These are phyloP conservation scores for Acaromyces ingoldii DNA, from an alignment of 1,284 basidiomycete species.

Conservation along the genomic window DNA sequence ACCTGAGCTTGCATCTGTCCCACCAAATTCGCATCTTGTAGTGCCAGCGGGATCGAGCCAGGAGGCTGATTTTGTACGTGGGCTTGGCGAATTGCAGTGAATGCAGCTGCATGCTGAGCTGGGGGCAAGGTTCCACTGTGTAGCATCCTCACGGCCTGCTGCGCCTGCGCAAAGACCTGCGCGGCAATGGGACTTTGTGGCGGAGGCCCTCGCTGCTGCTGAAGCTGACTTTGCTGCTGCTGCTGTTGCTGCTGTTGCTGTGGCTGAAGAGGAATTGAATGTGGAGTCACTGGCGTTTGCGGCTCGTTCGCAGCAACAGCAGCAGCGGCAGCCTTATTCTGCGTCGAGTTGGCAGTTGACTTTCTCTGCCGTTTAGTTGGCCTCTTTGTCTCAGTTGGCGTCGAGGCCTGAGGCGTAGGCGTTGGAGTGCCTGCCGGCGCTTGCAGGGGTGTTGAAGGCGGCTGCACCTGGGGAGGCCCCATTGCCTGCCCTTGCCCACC, in stretches of 20 bases:
- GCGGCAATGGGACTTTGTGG: no score
- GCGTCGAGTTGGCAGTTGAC: neutral
- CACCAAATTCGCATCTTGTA: neutral
- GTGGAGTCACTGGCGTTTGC: no score
- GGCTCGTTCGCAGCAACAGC: no score
- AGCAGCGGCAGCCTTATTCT: no score
- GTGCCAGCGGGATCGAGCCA: neutral
- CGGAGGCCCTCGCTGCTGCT: neutral
- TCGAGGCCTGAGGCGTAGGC: neutral
- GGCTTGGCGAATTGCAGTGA: neutral
- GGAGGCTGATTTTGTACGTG: neutral
- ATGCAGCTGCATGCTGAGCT: neutral
- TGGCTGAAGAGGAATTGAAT: no score
- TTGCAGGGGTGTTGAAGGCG: neutral
- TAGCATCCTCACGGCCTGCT: neutral
- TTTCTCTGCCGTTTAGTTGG: neutral
- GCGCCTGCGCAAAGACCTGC: neutral
- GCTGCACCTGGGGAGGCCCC: neutral
- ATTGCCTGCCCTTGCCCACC: neutral
- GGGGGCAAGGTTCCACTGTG: neutral
- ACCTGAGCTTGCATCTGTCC: constrained; percentile 2
- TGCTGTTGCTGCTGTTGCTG: neutral
- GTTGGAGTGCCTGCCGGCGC: neutral
- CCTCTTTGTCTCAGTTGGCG: constrained; percentile 3
- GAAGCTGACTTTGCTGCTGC: constrained; percentile 1